phyloP scores from a whole-genome alignment of 352 stramenopile species.

The Thraustotheca clavata region DNA sequence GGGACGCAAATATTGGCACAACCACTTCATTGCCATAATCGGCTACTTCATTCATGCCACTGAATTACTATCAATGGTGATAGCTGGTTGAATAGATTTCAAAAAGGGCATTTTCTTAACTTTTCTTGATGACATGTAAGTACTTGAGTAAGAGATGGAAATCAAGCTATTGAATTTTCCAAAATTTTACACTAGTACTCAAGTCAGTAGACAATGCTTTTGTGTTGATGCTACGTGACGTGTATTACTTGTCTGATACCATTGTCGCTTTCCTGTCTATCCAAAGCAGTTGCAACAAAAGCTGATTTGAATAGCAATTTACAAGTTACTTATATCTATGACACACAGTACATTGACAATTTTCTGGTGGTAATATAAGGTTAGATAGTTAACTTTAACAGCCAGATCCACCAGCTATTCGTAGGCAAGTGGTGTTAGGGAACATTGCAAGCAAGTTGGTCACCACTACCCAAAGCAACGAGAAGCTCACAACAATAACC shows the following conservation, averaged over 20 bases:
- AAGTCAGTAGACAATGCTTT: no score
- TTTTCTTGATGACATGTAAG: no score
- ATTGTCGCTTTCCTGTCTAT: no score
- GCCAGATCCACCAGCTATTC: slow-evolving; percentile 26
- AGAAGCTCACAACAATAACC: slow-evolving; percentile 24
- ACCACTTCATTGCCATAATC: slow-evolving; percentile 6
- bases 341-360: background rate
- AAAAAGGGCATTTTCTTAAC: no score
- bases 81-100: no score
- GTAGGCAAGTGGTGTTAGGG: slow-evolving; percentile 27
- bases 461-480: slow-evolving; percentile 32
- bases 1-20: background rate
- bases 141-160: no score
- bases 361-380: background rate
- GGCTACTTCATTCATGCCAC: slow-evolving; percentile 29
- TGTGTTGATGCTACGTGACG: no score
- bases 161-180: no score
- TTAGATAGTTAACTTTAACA: slow-evolving; percentile 10
- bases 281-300: background rate
- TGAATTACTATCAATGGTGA: no score
- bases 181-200: no score
- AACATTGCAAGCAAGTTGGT: slow-evolving; percentile 47
- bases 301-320: background rate
- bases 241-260: no score
- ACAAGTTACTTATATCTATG: background rate